phyloP scores from a whole-genome alignment of 352 stramenopile species.

The Phytophthora meadii region DNA sequence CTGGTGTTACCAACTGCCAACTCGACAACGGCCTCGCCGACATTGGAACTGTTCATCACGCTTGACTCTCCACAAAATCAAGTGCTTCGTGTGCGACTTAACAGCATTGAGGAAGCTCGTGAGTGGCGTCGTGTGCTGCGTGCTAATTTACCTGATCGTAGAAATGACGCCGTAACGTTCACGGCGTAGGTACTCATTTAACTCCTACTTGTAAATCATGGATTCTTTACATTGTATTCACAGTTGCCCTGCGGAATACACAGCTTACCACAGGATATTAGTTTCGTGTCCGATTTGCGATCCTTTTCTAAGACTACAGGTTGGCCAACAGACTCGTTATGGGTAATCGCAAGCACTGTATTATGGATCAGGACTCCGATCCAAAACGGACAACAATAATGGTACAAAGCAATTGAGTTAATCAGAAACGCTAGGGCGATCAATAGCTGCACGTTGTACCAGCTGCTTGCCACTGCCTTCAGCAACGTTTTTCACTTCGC shows the following conservation, averaged over 20 bases:
- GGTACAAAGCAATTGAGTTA: not conserved
- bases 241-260: no score
- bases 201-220: no score
- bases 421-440: slow-evolving; percentile 16
- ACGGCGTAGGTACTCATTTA: slow-evolving; percentile 15
- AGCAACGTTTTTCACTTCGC: slow-evolving; percentile 2
- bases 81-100: slow-evolving; percentile 34
- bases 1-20: slow-evolving; percentile 15
- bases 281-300: no score
- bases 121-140: slow-evolving; percentile 46
- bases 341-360: not conserved
- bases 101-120: slow-evolving; percentile 37
- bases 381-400: no score
- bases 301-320: no score
- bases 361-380: not conserved
- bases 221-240: not conserved
- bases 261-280: no score
- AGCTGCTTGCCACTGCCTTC: slow-evolving; percentile 24
- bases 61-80: slow-evolving; percentile 39
- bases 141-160: slow-evolving; percentile 20
- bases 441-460: slow-evolving; percentile 15
- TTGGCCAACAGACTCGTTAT: no score
- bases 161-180: slow-evolving; percentile 18
- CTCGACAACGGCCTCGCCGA: slow-evolving; percentile 22
- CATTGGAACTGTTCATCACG: slow-evolving; percentile 40